A percentile compares a stretch with the other conserved stretches of the same genome.
These are phyloP conservation scores for Xylariaceae sp. DNA, from an alignment of 2,329 filamentous ascomycete genomes.

Conservation along the genomic window DNA sequence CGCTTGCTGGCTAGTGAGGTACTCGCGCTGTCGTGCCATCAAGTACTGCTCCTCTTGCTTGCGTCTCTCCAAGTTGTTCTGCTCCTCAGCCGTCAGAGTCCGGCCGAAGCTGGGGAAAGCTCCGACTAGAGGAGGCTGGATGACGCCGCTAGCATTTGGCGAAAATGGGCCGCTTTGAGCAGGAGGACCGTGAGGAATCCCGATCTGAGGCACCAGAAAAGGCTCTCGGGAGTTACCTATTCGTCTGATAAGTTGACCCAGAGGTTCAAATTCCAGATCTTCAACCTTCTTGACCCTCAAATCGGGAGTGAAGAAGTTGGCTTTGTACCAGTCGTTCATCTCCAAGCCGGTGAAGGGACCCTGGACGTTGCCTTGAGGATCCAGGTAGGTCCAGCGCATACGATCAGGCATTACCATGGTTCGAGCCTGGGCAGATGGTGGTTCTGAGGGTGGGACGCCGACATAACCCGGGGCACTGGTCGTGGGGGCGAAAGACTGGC, in stretches of 20 bases:
- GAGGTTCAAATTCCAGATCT: conserved; percentile 86
- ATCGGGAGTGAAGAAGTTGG: conserved; percentile 93
- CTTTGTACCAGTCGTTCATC: conserved; percentile 99
- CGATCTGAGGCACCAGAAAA: conserved; percentile 95
- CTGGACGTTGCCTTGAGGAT: conserved; percentile 86
- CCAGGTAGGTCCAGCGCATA: conserved; percentile 98
- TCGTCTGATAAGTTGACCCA: conserved; percentile 88
- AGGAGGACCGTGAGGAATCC: conserved; percentile 81
- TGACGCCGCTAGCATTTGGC: conserved; percentile 49
- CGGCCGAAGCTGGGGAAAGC: conserved; percentile 96
- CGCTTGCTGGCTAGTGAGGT: conserved; percentile 78
- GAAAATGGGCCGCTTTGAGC: conserved; percentile 45
- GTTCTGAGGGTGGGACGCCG: conserved; percentile 35
- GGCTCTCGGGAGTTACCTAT: conserved; percentile 97
- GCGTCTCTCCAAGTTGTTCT: conserved; percentile 90
- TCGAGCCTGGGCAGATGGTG: conserved; percentile 64
- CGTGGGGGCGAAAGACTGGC: conserved; percentile 28
- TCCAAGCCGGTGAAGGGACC: conserved; percentile 94
- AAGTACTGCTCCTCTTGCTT: conserved; percentile 98
- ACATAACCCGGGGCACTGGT: conserved; percentile 30
- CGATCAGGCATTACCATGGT: conserved; percentile 99
- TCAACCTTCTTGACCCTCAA: conserved; percentile 92
- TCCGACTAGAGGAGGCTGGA: conserved; percentile 83
- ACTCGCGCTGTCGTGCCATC: conserved; percentile 93
- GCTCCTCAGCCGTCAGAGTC: conserved; percentile 92